Conservation (phyloP, 768 basidiomycete genomes). For the Termitomyces sp. region DNA sequence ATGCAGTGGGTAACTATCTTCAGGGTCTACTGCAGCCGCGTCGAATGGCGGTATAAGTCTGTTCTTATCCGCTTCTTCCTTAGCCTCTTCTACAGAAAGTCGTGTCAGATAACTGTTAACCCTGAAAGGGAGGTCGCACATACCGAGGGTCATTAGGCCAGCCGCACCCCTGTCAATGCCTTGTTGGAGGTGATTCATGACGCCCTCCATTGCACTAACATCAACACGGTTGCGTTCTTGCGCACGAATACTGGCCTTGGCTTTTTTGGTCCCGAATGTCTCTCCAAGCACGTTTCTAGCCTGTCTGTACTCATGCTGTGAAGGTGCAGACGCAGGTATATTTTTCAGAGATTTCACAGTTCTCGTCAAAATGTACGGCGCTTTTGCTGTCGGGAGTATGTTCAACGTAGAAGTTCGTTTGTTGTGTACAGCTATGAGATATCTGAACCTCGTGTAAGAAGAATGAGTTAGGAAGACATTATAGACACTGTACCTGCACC, state of each 20-base stretch:
- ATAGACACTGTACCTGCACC: constrained; percentile 56
- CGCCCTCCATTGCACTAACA: constrained; percentile 80
- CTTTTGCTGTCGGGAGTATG: constrained; percentile 60
- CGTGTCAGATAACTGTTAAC: not conserved
- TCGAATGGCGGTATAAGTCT: constrained; percentile 78
- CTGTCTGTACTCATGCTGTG: constrained; percentile 48
- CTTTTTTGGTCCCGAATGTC: constrained; percentile 94
- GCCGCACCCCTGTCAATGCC: constrained; percentile 72
- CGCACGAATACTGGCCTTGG: constrained; percentile 78
- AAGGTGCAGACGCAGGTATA: constrained; percentile 42
- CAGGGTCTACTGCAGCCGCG: constrained; percentile 55
- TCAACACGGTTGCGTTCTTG: constrained; percentile 89
- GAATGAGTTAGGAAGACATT: not conserved
- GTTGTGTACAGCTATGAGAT: constrained; percentile 80
- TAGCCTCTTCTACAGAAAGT: constrained; percentile 52
- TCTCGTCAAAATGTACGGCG: constrained; percentile 63
- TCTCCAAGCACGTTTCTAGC: constrained; percentile 80
- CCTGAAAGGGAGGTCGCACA: constrained; percentile 14
- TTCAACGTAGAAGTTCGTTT: constrained; percentile 66
- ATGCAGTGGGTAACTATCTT: constrained; percentile 70
- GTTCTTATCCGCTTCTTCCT: constrained; percentile 52
- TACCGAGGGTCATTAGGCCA: constrained; percentile 66
- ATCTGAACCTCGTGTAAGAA: constrained; percentile 37
- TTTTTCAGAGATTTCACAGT: constrained; percentile 83
- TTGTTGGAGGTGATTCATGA: constrained; percentile 76